A percentile compares a stretch with the other conserved stretches of the same genome.
Conservation (phyloP, 2,329 filamentous ascomycete genomes). For the Penicillium sp. region DNA sequence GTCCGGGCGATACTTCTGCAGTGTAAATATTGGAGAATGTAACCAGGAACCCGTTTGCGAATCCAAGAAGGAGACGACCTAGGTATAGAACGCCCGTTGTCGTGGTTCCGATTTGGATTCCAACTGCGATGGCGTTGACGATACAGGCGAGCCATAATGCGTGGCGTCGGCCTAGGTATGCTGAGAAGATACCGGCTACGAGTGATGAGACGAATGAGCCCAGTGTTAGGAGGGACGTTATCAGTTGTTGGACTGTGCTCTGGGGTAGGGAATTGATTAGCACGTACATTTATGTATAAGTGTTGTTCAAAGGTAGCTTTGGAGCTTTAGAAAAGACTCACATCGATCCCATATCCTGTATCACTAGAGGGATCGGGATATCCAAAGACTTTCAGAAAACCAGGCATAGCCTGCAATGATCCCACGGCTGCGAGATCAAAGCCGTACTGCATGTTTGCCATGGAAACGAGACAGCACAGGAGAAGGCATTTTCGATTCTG, state of each 20-base stretch:
- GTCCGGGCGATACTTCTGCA: constrained; percentile 49
- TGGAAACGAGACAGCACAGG: constrained; percentile 15
- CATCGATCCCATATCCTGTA: constrained; percentile 23
- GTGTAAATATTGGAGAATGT: constrained; percentile 51
- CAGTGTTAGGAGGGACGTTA: constrained; percentile 53
- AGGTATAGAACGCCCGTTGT: constrained; percentile 45
- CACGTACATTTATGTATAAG: too few relatives aligned
- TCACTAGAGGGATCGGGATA: constrained; percentile 41
- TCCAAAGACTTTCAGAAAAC: constrained; percentile 53
- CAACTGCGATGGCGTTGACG: constrained; percentile 45
- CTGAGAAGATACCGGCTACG: constrained; percentile 48
- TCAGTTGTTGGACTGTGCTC: constrained; percentile 53
- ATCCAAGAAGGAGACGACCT: constrained; percentile 47
- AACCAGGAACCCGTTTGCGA: constrained; percentile 47
- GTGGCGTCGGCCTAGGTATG: constrained; percentile 47
- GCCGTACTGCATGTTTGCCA: constrained; percentile 45
- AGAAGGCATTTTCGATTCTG: constrained; percentile 20
- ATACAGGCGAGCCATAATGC: constrained; percentile 51
- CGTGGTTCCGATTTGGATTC: constrained; percentile 47
- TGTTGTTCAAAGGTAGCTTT: too few relatives aligned
- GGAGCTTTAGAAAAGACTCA: not conserved
- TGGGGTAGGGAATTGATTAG: constrained; percentile 14
- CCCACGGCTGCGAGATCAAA: constrained; percentile 50
- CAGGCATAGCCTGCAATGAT: constrained; percentile 52
- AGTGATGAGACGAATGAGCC: constrained; percentile 53